phyloP scores from a whole-genome alignment of 176 grass and related monocot species.

The Eleusine coracana region DNA sequence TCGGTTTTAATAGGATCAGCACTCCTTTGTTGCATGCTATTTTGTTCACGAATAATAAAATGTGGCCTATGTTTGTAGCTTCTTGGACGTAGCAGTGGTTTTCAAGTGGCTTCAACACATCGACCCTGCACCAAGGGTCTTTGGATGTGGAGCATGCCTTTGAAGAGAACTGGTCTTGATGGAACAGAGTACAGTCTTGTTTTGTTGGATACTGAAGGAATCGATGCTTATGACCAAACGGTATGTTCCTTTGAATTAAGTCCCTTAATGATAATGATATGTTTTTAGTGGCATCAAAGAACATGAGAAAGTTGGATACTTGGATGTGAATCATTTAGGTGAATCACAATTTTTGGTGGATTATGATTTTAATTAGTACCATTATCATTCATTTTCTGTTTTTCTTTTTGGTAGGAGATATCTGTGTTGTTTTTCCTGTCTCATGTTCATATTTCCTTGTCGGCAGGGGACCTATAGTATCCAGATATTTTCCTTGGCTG shows the following conservation, averaged over 20 bases:
- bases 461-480: constrained; percentile 94
- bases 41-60: constrained; percentile 26
- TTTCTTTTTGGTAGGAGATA: background rate
- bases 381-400: constrained; percentile 11
- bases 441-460: constrained; percentile 28
- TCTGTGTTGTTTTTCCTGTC: background rate
- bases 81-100: constrained; percentile 82
- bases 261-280: constrained; percentile 7
- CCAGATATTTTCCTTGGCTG: constrained; percentile 97
- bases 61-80: constrained; percentile 48
- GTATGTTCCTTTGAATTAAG: constrained; percentile 38
- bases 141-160: constrained; percentile 95
- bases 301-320: constrained; percentile 12
- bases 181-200: constrained; percentile 92
- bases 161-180: constrained; percentile 89
- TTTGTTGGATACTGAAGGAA: constrained; percentile 93
- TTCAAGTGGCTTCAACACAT: constrained; percentile 97
- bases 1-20: background rate
- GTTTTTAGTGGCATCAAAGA: background rate
- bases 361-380: background rate
- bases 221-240: constrained; percentile 99
- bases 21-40: background rate
- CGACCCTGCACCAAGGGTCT: constrained; percentile 97
- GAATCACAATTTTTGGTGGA: background rate
- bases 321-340: background rate